Percentiles rank a stretch among this genome's conserved stretches.
phyloP scores from a whole-genome alignment of 176 grass and related monocot species.

The Avena insularis region DNA sequence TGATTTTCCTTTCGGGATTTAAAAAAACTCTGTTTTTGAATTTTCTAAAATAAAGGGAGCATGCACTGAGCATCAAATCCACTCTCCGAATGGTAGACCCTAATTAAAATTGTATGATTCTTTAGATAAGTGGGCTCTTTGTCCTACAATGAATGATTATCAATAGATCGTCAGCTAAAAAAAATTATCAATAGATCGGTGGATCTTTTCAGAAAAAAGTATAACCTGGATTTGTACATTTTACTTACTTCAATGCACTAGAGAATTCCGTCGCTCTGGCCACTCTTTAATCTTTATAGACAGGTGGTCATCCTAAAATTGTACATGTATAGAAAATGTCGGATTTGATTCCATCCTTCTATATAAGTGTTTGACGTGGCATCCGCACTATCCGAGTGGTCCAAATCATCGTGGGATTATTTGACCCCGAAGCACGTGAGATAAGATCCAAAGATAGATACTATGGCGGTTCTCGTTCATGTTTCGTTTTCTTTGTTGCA shows the following conservation, averaged over 20 bases:
- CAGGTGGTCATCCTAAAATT: background rate
- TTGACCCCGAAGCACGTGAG: slow-evolving; percentile 20
- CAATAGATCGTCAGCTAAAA: too few relatives aligned
- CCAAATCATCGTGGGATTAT: background rate
- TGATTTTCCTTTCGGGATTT: too few relatives aligned
- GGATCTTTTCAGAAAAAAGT: too few relatives aligned
- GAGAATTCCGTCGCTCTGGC: background rate
- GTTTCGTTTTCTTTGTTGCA: background rate
- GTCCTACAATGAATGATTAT: too few relatives aligned
- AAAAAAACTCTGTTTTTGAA: too few relatives aligned
- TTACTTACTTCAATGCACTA: background rate
- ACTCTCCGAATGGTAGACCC: background rate
- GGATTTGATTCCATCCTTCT: background rate
- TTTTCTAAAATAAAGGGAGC: too few relatives aligned
- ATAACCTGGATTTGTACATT: background rate
- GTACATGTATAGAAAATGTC: background rate
- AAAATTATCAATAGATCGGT: too few relatives aligned
- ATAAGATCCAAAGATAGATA: background rate
- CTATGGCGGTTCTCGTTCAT: background rate
- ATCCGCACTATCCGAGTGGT: slow-evolving; percentile 2
- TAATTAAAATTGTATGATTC: background rate
- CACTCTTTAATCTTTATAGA: too few relatives aligned
- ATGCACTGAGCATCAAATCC: background rate
- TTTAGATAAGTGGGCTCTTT: too few relatives aligned
- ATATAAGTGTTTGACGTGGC: background rate